Percentiles rank a stretch among this genome's conserved stretches.
Conservation (phyloP, 2,329 filamentous ascomycete genomes). For the Cercospora sojina region DNA sequence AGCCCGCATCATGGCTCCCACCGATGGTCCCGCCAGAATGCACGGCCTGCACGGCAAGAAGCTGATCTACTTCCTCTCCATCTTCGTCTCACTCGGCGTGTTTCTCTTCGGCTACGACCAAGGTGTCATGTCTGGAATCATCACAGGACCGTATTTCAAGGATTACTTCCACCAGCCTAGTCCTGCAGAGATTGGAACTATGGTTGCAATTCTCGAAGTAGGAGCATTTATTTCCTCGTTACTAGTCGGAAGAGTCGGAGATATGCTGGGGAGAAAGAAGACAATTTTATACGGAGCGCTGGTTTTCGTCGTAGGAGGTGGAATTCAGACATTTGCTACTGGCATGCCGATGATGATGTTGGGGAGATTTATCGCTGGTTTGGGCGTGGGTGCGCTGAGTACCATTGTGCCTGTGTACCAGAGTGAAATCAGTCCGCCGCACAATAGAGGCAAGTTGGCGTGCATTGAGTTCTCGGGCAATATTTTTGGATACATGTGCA, state of each 20-base stretch:
- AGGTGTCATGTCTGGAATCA: constrained; percentile 73
- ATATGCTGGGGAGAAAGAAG: constrained; percentile 82
- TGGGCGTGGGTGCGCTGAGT: constrained; percentile 52
- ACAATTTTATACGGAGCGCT: constrained; percentile 93
- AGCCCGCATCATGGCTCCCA: constrained; percentile 79
- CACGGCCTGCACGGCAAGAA: constrained; percentile 95
- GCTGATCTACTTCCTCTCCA: constrained; percentile 67
- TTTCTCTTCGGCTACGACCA: constrained; percentile 90
- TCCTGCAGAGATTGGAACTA: constrained; percentile 84
- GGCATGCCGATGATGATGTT: constrained; percentile 83
- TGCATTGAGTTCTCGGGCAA: constrained; percentile 99
- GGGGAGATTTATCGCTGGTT: constrained; percentile 52
- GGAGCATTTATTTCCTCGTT: constrained; percentile 90
- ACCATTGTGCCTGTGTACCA: constrained; percentile 56
- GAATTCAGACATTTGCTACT: constrained; percentile 75
- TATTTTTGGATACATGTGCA: constrained; percentile 91
- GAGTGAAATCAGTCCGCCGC: constrained; percentile 73
- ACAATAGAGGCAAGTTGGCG: constrained; percentile 91
- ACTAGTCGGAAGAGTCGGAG: constrained; percentile 80
- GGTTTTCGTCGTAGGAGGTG: constrained; percentile 81
- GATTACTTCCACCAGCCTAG: constrained; percentile 90
- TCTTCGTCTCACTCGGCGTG: constrained; percentile 61
- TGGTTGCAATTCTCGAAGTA: constrained; percentile 95
- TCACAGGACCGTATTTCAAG: constrained; percentile 80
- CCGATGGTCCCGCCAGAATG: constrained; percentile 67